phyloP scores from a whole-genome alignment of 805 yeast species.

The Komagataella pastoris region DNA sequence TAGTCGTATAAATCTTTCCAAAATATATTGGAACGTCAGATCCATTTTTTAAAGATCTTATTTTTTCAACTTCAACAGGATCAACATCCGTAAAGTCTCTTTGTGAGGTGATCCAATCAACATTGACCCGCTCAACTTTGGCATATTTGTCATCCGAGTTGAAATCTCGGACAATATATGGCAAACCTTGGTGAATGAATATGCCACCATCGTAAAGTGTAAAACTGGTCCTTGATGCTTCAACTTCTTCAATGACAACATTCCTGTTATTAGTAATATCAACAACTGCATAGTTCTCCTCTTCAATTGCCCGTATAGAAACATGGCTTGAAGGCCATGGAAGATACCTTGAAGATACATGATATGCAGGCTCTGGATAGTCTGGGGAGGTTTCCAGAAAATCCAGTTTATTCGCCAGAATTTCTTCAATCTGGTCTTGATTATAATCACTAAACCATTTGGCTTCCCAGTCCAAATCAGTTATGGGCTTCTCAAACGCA shows the following conservation, averaged over 20 bases:
- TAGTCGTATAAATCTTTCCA: constrained; percentile 64
- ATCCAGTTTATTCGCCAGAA: constrained; percentile 25
- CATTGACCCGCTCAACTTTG: constrained; percentile 76
- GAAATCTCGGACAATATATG: constrained; percentile 77
- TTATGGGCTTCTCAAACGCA: constrained; percentile 70
- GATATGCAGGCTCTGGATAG: constrained; percentile 39
- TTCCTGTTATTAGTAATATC: constrained; percentile 73
- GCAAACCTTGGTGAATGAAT: constrained; percentile 85
- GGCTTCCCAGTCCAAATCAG: constrained; percentile 32
- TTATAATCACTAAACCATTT: constrained; percentile 38
- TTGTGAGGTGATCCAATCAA: constrained; percentile 88
- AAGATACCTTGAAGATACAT: constrained; percentile 41
- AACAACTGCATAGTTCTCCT: constrained; percentile 75
- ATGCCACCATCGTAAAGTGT: constrained; percentile 89
- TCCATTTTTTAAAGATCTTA: constrained; percentile 37
- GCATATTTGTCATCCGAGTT: constrained; percentile 72
- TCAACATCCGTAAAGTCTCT: constrained; percentile 91
- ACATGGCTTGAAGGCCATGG: constrained; percentile 79
- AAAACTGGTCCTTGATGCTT: constrained; percentile 78
- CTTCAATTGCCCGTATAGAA: constrained; percentile 73
- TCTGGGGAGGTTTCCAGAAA: constrained; percentile 26
- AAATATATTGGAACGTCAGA: constrained; percentile 48
- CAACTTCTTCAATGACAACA: constrained; percentile 76
- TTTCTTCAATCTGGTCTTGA: constrained; percentile 14
- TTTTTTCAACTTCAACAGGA: constrained; percentile 58